phyloP scores from a whole-genome alignment of 148 eudicot genomes.

The Salicornia ramosissima region DNA sequence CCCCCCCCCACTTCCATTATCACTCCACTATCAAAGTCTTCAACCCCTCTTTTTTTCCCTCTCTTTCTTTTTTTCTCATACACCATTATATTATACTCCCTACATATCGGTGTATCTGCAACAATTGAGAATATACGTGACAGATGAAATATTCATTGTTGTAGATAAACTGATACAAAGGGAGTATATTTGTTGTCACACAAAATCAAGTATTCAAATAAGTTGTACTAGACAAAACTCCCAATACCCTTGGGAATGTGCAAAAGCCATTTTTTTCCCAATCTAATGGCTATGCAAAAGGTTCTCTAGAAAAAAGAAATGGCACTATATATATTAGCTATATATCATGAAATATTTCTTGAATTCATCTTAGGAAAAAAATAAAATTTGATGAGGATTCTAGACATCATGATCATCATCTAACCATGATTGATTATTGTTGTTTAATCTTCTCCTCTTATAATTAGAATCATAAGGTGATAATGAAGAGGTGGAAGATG shows the following conservation, averaged over 20 bases:
- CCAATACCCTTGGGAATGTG: conserved; percentile 73
- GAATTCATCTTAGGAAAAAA: conserved; percentile 38
- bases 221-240: conserved; percentile 19
- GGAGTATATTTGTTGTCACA: conserved; percentile 17
- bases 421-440: conserved; percentile 46
- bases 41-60: not conserved
- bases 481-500: conserved; percentile 38
- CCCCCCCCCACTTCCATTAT: conserved; percentile 9
- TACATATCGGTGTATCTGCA: too few species aligned
- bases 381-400: conserved; percentile 42
- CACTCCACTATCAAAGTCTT: conserved; percentile 8
- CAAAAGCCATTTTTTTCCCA: conserved; percentile 39
- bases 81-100: conserved; percentile 12
- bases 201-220: conserved; percentile 16
- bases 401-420: conserved; percentile 50
- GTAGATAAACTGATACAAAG: too few species aligned
- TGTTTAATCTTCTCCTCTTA: conserved; percentile 68
- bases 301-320: conserved; percentile 10
- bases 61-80: conserved; percentile 7
- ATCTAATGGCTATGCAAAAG: conserved; percentile 34
- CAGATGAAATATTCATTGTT: too few species aligned
- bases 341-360: conserved; percentile 23
- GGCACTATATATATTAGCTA: conserved; percentile 23
- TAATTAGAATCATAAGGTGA: conserved; percentile 16
- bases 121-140: too few species aligned